Evolutionary conservation across 257 asterid genomes (phyloP), one percentile per base, ranked within the genome.

Genomic region (Salvia miltiorrhiza): DNA sequence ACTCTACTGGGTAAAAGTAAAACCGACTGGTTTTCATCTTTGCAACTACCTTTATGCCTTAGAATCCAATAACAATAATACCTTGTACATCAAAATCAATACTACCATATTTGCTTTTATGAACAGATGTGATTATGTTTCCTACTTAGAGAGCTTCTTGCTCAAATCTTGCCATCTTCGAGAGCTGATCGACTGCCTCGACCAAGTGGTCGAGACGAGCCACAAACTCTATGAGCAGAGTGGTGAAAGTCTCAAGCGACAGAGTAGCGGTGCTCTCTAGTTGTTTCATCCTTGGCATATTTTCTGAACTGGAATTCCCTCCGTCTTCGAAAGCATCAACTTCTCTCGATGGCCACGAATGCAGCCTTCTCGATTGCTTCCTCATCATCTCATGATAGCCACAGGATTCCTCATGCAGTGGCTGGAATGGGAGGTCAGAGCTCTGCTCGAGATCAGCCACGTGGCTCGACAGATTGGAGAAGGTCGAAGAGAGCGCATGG

Each of bases 181-280:
- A 79, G 44, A 88, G 87, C 30, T 77, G 63, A 76, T 86, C 88
- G 11, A 86, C 93, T 24, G 90, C 89, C 55, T 81, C 96, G 37
- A 84, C 89, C 69, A 88, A 75, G 82, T 86, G 93, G 72, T 88
- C 89, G 10, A 88, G 89, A 62, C 96, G 70, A 10, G 90, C 93
- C 74, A 84, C 86, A 56, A 88, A 83, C 84, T 88, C 93, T 10
- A 88, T 69, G 11, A 86, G 85, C 76, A 88, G 55, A 8, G 86
- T 86, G 13, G 90, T 81, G 54, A 86, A 88, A 40, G 90, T 82
- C 50, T 89, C 90, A 3, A 86, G 80, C 4, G 95, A 88, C 5
- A 86, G 49, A 6, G 85, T 79, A 8, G 89, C 73, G 11, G 89
- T 82, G 73, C 85, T 83, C 81, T 86, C 93, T 1, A 82, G 67